phyloP scores from a whole-genome alignment of 1,139 yeast species.

The Candida sanyaensis region DNA sequence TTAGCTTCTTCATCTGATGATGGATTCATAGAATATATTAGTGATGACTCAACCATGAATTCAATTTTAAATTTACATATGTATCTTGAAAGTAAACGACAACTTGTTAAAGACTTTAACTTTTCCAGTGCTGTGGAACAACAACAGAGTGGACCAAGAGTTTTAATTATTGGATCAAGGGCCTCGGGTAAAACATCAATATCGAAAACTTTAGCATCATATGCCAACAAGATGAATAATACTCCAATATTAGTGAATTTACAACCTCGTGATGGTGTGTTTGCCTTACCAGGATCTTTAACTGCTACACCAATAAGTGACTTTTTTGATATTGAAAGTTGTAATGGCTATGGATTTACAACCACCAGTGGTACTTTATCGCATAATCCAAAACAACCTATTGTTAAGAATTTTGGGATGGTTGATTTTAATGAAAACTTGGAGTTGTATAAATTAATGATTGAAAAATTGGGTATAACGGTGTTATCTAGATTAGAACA shows the following conservation, averaged over 20 bases:
- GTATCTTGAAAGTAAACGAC: slow-evolving; percentile 67
- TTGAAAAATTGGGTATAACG: slow-evolving; percentile 60
- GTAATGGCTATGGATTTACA: slow-evolving; percentile 77
- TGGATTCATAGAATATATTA: slow-evolving; percentile 56
- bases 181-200: slow-evolving; percentile 80
- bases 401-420: slow-evolving; percentile 79
- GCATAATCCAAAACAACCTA: slow-evolving; percentile 85
- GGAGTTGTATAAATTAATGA: slow-evolving; percentile 57
- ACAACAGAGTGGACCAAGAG: slow-evolving; percentile 55
- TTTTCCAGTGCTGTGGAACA: slow-evolving; percentile 16
- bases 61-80: slow-evolving; percentile 72
- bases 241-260: slow-evolving; percentile 75
- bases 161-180: slow-evolving; percentile 71
- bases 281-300: slow-evolving; percentile 81
- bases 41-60: slow-evolving; percentile 71
- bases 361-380: slow-evolving; percentile 85
- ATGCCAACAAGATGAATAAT: slow-evolving; percentile 71
- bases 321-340: slow-evolving; percentile 72
- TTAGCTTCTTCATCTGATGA: slow-evolving; percentile 30
- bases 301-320: slow-evolving; percentile 86
- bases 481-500: slow-evolving; percentile 58
- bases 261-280: slow-evolving; percentile 79
- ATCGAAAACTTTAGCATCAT: slow-evolving; percentile 67
- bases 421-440: slow-evolving; percentile 60
- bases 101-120: slow-evolving; percentile 29